These are phyloP conservation scores for Chrysosporium keratinophilum DNA, from an alignment of 2,329 filamentous ascomycete genomes.

Conservation along the genomic window DNA sequence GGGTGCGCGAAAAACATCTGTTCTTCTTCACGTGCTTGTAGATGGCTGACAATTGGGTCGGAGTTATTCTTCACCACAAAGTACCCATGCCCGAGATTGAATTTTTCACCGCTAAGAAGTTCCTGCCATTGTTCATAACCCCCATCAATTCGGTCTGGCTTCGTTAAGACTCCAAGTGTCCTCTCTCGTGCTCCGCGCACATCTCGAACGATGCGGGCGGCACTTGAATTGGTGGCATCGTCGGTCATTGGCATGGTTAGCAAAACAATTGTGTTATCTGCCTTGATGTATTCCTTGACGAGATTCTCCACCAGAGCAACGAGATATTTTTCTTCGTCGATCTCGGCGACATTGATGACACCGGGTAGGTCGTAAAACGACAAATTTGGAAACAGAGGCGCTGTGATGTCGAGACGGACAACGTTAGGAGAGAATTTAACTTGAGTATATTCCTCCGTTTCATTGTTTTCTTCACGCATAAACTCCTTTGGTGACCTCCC, in stretches of 20 bases:
- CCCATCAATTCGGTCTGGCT: constrained; percentile 58
- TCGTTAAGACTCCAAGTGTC: constrained; percentile 70
- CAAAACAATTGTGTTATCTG: constrained; percentile 62
- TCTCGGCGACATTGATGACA: constrained; percentile 60
- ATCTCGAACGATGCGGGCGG: constrained; percentile 53
- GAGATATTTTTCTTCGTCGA: constrained; percentile 55
- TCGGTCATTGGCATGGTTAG: constrained; percentile 68
- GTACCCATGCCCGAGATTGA: constrained; percentile 61
- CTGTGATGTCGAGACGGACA: constrained; percentile 64
- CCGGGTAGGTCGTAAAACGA: constrained; percentile 82
- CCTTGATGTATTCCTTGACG: constrained; percentile 57
- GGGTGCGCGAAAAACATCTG: constrained; percentile 39
- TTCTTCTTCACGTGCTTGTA: constrained; percentile 42
- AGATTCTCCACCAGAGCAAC: constrained; percentile 63
- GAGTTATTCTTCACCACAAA: constrained; percentile 59
- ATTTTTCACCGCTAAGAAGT: constrained; percentile 53
- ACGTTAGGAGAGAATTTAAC: constrained; percentile 75
- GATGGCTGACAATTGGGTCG: constrained; percentile 35
- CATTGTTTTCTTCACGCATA: constrained; percentile 41
- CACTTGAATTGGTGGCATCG: constrained; percentile 65
- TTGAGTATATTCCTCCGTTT: constrained; percentile 28
- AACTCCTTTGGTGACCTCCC: constrained; percentile 43
- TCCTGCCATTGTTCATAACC: constrained; percentile 49
- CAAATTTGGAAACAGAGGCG: constrained; percentile 58
- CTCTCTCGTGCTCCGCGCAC: constrained; percentile 45